Base-by-base conservation (phyloP, 352 stramenopile species). In the Phytophthora tubulina region DNA sequence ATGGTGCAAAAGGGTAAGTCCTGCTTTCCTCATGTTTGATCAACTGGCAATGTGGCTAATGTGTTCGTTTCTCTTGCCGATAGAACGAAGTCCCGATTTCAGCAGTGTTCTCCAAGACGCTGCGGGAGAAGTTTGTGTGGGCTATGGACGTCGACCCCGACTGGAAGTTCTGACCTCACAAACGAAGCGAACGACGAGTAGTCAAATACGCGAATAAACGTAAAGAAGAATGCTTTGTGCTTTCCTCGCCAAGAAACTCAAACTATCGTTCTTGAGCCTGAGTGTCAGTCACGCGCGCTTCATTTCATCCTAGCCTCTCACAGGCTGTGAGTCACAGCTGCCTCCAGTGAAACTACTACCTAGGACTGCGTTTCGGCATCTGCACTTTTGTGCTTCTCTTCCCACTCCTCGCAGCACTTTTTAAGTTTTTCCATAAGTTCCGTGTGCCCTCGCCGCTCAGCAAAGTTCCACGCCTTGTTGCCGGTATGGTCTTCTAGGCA, bases 51-150 rank as follows among this genome's bases (percentile, higher is more conserved):
- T 48, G 39, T 70, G 27, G 17, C 21, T 70, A 33, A 67, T 35
- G 51, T 53, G 57, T 50, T 58, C 62, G 21, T 41, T 35, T 55
- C 51, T 46, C 53, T 11, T 21, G 17, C n/a, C 6, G 46, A 54
- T 71, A 96, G 88, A 97, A 97, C 64, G 94, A 98, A 82, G 88
- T 99, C 39, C 98, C 98, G 27, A 99, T 99, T 68, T 98, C 99
- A 73, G 94, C 97, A 46, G 93, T 99, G 32, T 99, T 99, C 80
- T 96, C 97, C 14, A 99, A 98, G 67, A 99, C 97, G 1, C 85
- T 99, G 62, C 89, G 96, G 48, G 97, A 99, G 66, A 99, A 99
- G 79, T 99, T 99, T 80, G 98, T 99, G 59, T 99, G 98, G 98
- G 97, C 98, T 35, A 99, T 99, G 97, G 96, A 98, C 67, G 97